Evolutionary conservation across 2,329 filamentous ascomycete species (phyloP).

Genomic region (Calonectria pseudoreteaudii): DNA sequence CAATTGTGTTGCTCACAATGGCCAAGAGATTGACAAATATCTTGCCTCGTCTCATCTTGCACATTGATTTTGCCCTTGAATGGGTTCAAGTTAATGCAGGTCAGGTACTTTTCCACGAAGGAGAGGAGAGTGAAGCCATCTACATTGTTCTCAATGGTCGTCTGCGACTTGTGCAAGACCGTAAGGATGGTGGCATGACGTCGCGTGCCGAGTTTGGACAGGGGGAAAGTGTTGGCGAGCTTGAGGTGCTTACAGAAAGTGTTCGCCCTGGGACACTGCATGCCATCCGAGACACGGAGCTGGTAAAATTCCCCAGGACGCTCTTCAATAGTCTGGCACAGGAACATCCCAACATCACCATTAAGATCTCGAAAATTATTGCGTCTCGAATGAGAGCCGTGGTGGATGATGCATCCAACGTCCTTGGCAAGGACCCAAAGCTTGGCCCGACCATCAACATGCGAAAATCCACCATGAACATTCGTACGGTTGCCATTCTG

Average conservation of each 20-base stretch:
- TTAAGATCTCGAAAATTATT: constrained; percentile 99
- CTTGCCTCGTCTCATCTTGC: constrained; percentile 87
- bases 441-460: constrained; percentile 65
- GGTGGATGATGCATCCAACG: constrained; percentile 82
- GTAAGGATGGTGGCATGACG: constrained; percentile 82
- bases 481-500: constrained; percentile 91
- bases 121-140: constrained; percentile 96
- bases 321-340: constrained; percentile 97
- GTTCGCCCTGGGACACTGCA: constrained; percentile 90
- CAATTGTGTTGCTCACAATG: constrained; percentile 93
- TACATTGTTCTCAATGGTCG: constrained; percentile 98
- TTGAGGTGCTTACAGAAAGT: constrained; percentile 97
- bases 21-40: constrained; percentile 93
- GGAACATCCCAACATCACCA: constrained; percentile 97
- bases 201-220: constrained; percentile 95
- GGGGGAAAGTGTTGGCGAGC: constrained; percentile 95
- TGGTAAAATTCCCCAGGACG: constrained; percentile 95
- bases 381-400: constrained; percentile 92
- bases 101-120: constrained; percentile 93
- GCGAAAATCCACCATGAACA: constrained; percentile 87
- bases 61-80: constrained; percentile 98
- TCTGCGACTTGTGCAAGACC: constrained; percentile 85
- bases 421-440: constrained; percentile 73
- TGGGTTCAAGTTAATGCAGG: constrained; percentile 98
- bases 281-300: constrained; percentile 94